Base-by-base conservation (phyloP, 805 yeast genomes). In the Isabelozyma rhagii region DNA sequence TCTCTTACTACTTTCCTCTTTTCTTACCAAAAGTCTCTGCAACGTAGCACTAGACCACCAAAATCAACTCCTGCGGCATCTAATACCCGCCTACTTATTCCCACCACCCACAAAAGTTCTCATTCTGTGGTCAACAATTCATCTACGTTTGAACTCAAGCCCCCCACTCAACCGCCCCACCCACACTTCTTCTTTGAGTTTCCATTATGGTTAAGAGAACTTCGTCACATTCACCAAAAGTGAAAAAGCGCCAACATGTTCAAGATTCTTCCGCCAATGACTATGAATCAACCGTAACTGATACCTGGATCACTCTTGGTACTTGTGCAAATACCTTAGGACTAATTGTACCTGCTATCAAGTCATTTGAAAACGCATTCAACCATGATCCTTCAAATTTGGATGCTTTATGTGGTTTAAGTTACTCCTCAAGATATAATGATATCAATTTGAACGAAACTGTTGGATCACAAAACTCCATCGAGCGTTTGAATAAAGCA, bases 261-360 rank as follows among this genome's bases (percentile, higher is more conserved):
- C 47, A 36, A 34, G 41, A 36, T 17, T 36, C 38, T 38, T 40
- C 46, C 8, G 13, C 42, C 17, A 39, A 38, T 11, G 41, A 41
- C 18, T 66, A 62, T 50, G 57, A 58, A 31, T 46, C 47, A n/a
- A 55, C 63, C 3, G 73, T 69, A 9, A 57, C 67, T 38, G 72
- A 71, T 29, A 71, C 80, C 1, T 79, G 83, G 83, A 53, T 71
- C 1, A 64, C 75, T 4, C 69, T 78, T 47, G 83, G 81, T 4
- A 60, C 65, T 17, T 74, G 81, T 55, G 81, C 83, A 9, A 56
- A 64, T 21, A 58, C 74, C 2, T 55, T 78, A 44, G 80, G 78
- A 4, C 56, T 71, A 4, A 59, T 63, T 8, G 57, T 64, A 2
- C 56, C 69, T n/a, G 80, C 82, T 4, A 69, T 77, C 39, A 66